These are phyloP conservation scores for Paxillus involutus DNA, from an alignment of 768 basidiomycete species.

Conservation along the genomic window DNA sequence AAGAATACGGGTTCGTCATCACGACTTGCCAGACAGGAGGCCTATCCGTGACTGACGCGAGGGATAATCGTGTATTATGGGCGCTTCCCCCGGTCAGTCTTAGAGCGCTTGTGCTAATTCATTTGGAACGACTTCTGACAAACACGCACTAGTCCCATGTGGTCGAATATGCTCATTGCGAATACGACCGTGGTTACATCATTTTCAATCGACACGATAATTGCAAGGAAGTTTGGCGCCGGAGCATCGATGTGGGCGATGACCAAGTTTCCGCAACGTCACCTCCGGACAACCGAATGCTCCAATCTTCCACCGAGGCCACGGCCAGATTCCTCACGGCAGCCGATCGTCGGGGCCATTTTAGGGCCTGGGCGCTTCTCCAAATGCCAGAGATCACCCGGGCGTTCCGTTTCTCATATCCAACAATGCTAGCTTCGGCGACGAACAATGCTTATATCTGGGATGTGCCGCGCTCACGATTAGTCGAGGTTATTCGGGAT, in stretches of 20 bases:
- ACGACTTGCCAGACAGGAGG: conserved; percentile 57
- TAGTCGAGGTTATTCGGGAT: conserved; percentile 41
- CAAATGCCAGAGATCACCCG: conserved; percentile 39
- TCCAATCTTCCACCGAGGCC: conserved; percentile 21
- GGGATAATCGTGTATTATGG: conserved; percentile 56
- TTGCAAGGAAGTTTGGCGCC: conserved; percentile 73
- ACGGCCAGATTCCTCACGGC: conserved; percentile 9
- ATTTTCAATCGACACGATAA: conserved; percentile 62
- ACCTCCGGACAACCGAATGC: conserved; percentile 33
- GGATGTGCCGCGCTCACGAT: conserved; percentile 53
- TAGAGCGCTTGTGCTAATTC: background rate
- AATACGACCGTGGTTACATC: conserved; percentile 71
- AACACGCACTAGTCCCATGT: conserved; percentile 8
- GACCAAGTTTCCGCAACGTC: conserved; percentile 23
- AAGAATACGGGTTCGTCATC: conserved; percentile 56
- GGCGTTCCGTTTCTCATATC: conserved; percentile 71
- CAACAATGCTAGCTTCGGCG: conserved; percentile 55
- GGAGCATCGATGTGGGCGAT: conserved; percentile 32
- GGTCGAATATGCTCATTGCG: conserved; percentile 57
- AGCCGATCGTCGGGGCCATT: conserved; percentile 44
- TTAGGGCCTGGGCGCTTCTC: conserved; percentile 63
- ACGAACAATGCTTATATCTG: conserved; percentile 51
- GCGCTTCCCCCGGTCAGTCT: conserved; percentile 50
- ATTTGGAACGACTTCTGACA: background rate
- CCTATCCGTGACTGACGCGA: conserved; percentile 55